Evolutionary conservation across 2,329 filamentous ascomycete species (phyloP).

Genomic region (Aspergillus sp.): DNA sequence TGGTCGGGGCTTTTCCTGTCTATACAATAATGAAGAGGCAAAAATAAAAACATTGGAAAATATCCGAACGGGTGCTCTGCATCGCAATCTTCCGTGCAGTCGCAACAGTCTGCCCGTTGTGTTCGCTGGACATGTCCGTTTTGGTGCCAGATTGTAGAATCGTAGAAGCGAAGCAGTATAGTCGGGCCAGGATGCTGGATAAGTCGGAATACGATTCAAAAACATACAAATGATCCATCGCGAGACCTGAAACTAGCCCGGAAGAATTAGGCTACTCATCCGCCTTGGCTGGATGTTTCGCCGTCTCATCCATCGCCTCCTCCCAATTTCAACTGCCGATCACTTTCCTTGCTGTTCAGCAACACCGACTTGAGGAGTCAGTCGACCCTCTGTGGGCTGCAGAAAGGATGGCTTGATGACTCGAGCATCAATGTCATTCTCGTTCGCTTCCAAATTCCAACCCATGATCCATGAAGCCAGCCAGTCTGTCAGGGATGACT

Average conservation of each 20-base stretch:
- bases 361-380: neutral
- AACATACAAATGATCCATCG: neutral
- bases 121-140: neutral
- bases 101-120: neutral
- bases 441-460: too few relatives aligned
- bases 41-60: conserved; percentile 42
- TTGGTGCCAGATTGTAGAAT: neutral
- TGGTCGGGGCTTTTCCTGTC: conserved; percentile 32
- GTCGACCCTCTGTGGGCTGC: too few relatives aligned
- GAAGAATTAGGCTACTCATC: neutral
- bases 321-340: neutral
- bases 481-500: too few relatives aligned
- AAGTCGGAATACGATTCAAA: too few relatives aligned
- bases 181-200: neutral
- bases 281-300: neutral
- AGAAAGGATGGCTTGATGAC: too few relatives aligned
- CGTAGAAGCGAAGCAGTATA: neutral
- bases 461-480: too few relatives aligned
- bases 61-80: neutral
- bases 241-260: neutral
- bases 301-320: neutral
- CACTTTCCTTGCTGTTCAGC: neutral
- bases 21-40: conserved; percentile 31
- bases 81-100: neutral
- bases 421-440: too few relatives aligned